phyloP scores from a whole-genome alignment of 352 stramenopile genomes.

The Globisporangium megalacanthum region DNA sequence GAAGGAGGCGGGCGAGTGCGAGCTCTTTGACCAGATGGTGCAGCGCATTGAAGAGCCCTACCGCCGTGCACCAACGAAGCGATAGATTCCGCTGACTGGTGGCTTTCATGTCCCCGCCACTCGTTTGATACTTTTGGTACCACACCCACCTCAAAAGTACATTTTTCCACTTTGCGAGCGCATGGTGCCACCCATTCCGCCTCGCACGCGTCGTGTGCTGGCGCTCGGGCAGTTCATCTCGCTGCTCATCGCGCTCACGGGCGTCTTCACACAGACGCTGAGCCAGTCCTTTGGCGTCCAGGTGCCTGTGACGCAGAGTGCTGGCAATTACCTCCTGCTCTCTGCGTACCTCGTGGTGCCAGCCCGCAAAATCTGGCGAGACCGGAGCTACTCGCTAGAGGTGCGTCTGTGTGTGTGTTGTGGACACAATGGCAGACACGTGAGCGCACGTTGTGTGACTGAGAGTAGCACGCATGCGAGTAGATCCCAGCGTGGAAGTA shows the following conservation, averaged over 20 bases:
- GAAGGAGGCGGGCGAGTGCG: constrained; percentile 51
- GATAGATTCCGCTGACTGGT: background rate
- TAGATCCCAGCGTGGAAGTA: constrained; percentile 86
- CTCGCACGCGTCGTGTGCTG: constrained; percentile 33
- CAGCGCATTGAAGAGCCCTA: constrained; percentile 78
- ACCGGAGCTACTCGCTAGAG: constrained; percentile 49
- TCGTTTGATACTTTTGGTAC: no score
- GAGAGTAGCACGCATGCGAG: background rate
- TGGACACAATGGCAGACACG: background rate
- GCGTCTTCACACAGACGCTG: constrained; percentile 82
- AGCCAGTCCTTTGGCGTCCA: constrained; percentile 80
- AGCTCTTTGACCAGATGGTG: constrained; percentile 72
- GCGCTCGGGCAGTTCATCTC: constrained; percentile 86
- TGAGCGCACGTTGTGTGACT: no score
- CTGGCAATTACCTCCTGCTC: constrained; percentile 64
- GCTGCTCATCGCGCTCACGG: constrained; percentile 79
- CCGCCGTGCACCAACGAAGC: constrained; percentile 23
- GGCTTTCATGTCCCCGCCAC: no score
- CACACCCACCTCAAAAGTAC: background rate
- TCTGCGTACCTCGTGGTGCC: constrained; percentile 50
- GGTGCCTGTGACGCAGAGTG: constrained; percentile 69
- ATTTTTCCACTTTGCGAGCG: background rate
- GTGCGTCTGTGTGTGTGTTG: constrained; percentile 8
- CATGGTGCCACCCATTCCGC: background rate
- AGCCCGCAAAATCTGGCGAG: constrained; percentile 29